Evolutionary conservation across 768 basidiomycete genomes (phyloP).

Genomic region (Collybia mongolica): DNA sequence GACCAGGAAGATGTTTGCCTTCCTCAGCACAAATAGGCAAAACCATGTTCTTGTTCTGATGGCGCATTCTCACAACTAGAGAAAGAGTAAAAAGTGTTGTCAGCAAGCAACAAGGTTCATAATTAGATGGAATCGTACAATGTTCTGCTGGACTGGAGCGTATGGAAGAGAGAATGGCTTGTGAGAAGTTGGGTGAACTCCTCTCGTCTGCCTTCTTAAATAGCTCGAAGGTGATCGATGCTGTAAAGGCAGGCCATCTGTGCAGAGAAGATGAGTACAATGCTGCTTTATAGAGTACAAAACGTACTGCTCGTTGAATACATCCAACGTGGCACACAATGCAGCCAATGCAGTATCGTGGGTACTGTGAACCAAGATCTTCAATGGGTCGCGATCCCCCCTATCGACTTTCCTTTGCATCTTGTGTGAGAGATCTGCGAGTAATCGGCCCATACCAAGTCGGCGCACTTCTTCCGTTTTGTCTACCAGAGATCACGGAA

Average conservation of each 20-base stretch:
- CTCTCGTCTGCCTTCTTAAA: conserved; percentile 41
- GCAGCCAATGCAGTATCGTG: conserved; percentile 75
- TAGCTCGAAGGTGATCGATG: conserved; percentile 72
- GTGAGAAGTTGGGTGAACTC: conserved; percentile 24
- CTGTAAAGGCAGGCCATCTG: conserved; percentile 75
- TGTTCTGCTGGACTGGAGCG: conserved; percentile 30
- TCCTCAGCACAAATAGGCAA: conserved; percentile 65
- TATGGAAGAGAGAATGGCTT: conserved; percentile 41
- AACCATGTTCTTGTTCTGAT: conserved; percentile 64
- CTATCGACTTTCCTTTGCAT: conserved; percentile 57
- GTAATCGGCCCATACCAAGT: conserved; percentile 75
- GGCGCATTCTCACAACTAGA: conserved; percentile 70
- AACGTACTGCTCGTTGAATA: conserved; percentile 65
- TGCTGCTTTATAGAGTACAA: background rate
- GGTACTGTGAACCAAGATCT: conserved; percentile 67
- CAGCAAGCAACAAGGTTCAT: background rate
- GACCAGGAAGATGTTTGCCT: conserved; percentile 66
- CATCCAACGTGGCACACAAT: conserved; percentile 62
- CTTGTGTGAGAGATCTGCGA: conserved; percentile 60
- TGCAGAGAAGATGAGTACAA: background rate
- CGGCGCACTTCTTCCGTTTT: conserved; percentile 72
- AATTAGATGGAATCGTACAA: conserved; percentile 30
- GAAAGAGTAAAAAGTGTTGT: background rate
- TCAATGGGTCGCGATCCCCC: conserved; percentile 47
- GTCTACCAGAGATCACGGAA: conserved; percentile 37